Evolutionary conservation across 2,329 filamentous ascomycete species (phyloP), one percentile per base, ranked within the genome.

Genomic region (Botryosphaeria dothidea): DNA sequence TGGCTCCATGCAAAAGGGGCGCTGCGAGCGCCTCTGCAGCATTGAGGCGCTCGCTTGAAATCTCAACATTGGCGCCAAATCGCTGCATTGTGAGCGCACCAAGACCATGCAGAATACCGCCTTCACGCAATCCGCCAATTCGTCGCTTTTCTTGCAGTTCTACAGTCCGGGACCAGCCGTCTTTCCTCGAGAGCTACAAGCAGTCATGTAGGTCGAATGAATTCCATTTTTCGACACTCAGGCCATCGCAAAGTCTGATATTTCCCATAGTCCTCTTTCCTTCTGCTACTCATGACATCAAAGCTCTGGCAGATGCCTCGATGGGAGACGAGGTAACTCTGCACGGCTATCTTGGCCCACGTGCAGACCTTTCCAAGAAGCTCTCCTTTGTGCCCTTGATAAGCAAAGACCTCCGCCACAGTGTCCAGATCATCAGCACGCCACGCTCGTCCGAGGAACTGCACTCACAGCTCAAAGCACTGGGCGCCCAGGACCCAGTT

Each of bases 311-410:
- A 27, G 63, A 67, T 11, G 31, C 62, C 29, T 66, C 68, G 21
- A 57, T 75, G 19, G 75, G 75, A 41, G 51, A 80, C 7, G 72
- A 78, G 21, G 82, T 90, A 34, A 81, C 82, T 0, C 75, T 91
- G 0, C 84, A 88, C 74, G 93, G 93, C 21, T 95, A 93, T 70
- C 77, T 97, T 0, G 87, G 88, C 27, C 87, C 86, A 66, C 84
- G 88, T 31, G 85, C 87, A 67, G 87, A 91, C 70, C 81, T 93
- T 23, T 88, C 87, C 29, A 88, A 88, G 62, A 87, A 85, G 43
- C 80, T 96, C 21, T 86, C 86, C 1, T 97, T 97, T 72, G 88
- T 88, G 54, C 84, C 89, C 58, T 73, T 88, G 38, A 78, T 77
- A 27, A 80, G 80, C 68, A 80, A 75, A 58, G 77, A 76, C 25